phyloP scores from a whole-genome alignment of 345 rosid species.

The Ceriops tagal region DNA sequence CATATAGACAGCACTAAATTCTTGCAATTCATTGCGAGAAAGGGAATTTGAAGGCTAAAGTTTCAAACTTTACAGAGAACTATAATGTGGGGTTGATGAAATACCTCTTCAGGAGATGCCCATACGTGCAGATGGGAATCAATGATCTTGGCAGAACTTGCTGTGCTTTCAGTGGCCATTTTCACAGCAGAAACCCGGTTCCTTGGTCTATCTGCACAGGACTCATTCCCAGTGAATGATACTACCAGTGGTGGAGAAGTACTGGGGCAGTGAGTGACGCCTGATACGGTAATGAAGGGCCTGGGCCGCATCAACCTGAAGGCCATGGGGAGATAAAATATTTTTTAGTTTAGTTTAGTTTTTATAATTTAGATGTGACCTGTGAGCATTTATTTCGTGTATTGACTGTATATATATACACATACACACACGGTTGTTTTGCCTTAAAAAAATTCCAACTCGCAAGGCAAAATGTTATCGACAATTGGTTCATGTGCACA shows the following conservation, averaged over 20 bases:
- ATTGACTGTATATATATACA: too few relatives aligned
- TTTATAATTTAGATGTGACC: neutral
- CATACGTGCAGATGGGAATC: constrained; percentile 93
- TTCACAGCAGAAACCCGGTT: constrained; percentile 26
- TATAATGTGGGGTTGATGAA: constrained; percentile 3
- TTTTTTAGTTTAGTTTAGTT: neutral
- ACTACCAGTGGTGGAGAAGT: neutral
- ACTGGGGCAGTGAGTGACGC: constrained; percentile 1
- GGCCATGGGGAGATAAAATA: constrained; percentile 6
- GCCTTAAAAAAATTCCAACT: too few relatives aligned
- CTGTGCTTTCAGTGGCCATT: constrained; percentile 45
- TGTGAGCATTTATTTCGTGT: too few relatives aligned
- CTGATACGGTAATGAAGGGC: constrained; percentile 24
- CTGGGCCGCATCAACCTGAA: constrained; percentile 34
- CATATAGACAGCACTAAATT: neutral
- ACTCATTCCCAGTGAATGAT: constrained; percentile 4
- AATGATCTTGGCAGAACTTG: constrained; percentile 42
- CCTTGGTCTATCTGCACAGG: constrained; percentile 15
- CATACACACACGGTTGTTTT: too few relatives aligned
- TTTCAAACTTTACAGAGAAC: neutral
- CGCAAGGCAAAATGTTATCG: too few relatives aligned
- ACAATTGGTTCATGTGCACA: too few relatives aligned
- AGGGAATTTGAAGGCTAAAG: neutral
- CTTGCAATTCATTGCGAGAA: too few relatives aligned
- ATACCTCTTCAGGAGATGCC: constrained; percentile 88